A percentile compares a stretch with the other conserved stretches of the same genome.
These are phyloP conservation scores for Ceratocystis lukuohia DNA, from an alignment of 2,329 filamentous ascomycete species.

Conservation along the genomic window DNA sequence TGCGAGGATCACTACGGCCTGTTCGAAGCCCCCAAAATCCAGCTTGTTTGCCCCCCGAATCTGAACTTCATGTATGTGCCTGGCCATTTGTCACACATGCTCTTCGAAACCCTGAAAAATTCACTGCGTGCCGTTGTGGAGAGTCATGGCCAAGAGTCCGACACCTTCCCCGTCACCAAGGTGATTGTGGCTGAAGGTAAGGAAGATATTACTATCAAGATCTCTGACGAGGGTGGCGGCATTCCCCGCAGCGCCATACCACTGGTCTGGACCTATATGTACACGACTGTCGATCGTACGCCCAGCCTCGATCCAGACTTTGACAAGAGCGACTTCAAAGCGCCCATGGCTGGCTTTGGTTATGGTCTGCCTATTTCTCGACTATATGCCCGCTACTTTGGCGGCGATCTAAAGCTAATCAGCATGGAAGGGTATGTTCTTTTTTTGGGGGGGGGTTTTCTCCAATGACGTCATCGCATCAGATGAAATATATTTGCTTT, in stretches of 20 bases:
- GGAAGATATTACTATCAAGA: constrained; percentile 98
- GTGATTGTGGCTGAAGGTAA: constrained; percentile 95
- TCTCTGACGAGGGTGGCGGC: constrained; percentile 90
- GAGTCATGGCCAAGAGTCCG: constrained; percentile 84
- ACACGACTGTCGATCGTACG: constrained; percentile 93
- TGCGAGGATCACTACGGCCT: constrained; percentile 97
- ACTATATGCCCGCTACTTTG: constrained; percentile 92
- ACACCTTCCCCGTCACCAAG: constrained; percentile 92
- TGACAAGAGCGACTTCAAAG: constrained; percentile 98
- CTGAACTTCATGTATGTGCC: constrained; percentile 99
- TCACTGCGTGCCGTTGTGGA: constrained; percentile 93
- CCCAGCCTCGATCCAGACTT: constrained; percentile 93
- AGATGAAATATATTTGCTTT: background rate
- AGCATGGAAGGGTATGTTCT: constrained; percentile 90
- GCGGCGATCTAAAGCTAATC: constrained; percentile 90
- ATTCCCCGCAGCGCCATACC: constrained; percentile 89
- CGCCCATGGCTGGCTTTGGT: constrained; percentile 98
- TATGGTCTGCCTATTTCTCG: constrained; percentile 91
- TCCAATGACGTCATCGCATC: background rate
- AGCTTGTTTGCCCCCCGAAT: constrained; percentile 87
- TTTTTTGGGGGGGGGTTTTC: constrained; percentile 2
- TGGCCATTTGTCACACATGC: constrained; percentile 97
- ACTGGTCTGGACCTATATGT: constrained; percentile 99
- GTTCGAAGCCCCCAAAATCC: constrained; percentile 91
- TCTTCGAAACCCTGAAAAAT: constrained; percentile 98